Percentiles rank a stretch among this genome's conserved stretches.
Evolutionary conservation across 768 basidiomycete species (phyloP).

Genomic region (Boletus patriciae): DNA sequence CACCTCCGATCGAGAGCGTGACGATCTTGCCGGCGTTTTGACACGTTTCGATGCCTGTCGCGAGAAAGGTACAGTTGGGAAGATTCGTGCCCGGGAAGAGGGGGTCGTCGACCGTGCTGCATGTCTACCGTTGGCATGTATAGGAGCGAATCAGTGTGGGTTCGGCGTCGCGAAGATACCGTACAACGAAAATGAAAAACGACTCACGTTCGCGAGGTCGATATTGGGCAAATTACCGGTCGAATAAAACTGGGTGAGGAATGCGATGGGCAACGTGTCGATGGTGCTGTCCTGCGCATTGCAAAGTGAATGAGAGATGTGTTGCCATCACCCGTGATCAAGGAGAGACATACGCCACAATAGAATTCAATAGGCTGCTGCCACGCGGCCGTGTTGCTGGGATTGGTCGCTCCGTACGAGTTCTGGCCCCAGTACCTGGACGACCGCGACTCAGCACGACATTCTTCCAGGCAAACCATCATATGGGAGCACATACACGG

Average conservation of each 20-base stretch:
- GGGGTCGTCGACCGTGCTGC: conserved; percentile 54
- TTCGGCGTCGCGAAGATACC: background rate
- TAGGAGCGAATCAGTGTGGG: background rate
- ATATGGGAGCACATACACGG: conserved; percentile 19
- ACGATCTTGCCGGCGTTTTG: conserved; percentile 65
- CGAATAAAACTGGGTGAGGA: conserved; percentile 59
- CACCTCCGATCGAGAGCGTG: conserved; percentile 60
- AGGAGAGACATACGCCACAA: conserved; percentile 23
- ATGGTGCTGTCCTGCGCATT: conserved; percentile 50
- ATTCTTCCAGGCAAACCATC: background rate
- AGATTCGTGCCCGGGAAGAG: conserved; percentile 63
- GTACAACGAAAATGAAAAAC: background rate
- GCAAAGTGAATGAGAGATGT: background rate
- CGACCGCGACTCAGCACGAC: background rate
- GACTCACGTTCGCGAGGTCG: conserved; percentile 56
- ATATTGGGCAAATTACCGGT: conserved; percentile 57
- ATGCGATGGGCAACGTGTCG: conserved; percentile 61
- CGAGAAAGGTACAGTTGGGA: conserved; percentile 60
- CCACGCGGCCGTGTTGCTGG: conserved; percentile 22
- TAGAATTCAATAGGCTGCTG: conserved; percentile 36
- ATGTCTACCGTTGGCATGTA: conserved; percentile 44
- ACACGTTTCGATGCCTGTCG: conserved; percentile 61
- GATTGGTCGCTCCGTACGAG: conserved; percentile 33
- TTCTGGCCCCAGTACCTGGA: conserved; percentile 40
- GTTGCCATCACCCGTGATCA: background rate